These are phyloP conservation scores for Annulohypoxylon bovei DNA, from an alignment of 495 filamentous ascomycete genomes.

Conservation along the genomic window DNA sequence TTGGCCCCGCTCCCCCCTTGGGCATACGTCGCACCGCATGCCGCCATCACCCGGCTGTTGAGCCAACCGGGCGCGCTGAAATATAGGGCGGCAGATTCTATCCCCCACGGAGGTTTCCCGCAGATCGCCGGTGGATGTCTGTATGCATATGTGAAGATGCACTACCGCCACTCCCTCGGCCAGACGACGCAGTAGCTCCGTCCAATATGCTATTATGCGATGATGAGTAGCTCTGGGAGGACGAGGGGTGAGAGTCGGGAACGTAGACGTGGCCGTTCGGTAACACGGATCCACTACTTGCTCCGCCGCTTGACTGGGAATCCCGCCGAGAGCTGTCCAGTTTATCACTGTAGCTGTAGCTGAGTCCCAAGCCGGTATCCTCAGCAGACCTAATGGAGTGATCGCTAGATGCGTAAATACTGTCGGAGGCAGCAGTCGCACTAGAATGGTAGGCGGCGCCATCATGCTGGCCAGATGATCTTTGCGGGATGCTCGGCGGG, in stretches of 20 bases:
- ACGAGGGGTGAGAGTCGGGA: conserved; percentile 33
- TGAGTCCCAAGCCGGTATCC: conserved; percentile 26
- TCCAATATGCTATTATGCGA: conserved; percentile 26
- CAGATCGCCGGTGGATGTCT: conserved; percentile 45
- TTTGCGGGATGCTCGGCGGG: conserved; percentile 7
- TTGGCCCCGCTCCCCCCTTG: conserved; percentile 10
- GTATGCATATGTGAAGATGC: conserved; percentile 40
- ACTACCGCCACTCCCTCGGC: conserved; percentile 21
- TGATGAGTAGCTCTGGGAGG: conserved; percentile 29
- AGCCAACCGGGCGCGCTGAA: conserved; percentile 36
- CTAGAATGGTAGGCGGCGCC: conserved; percentile 13
- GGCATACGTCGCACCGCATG: conserved; percentile 35
- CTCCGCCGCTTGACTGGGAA: conserved; percentile 38
- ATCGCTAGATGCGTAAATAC: conserved; percentile 30
- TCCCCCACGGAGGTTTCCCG: conserved; percentile 47
- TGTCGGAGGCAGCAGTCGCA: conserved; percentile 9
- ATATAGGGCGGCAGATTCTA: conserved; percentile 33
- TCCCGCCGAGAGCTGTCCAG: conserved; percentile 29
- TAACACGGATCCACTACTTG: conserved; percentile 31
- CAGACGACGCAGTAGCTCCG: conserved; percentile 31
- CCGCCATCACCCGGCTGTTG: conserved; percentile 35
- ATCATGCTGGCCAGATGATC: conserved; percentile 18
- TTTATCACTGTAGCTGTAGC: conserved; percentile 44
- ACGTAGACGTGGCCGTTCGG: conserved; percentile 48
- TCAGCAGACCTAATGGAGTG: conserved; percentile 35